Percentiles rank a stretch among this genome's conserved stretches.
These are phyloP conservation scores for Pestalotiopsis sp. DNA, from an alignment of 2,329 filamentous ascomycete genomes.

Conservation along the genomic window DNA sequence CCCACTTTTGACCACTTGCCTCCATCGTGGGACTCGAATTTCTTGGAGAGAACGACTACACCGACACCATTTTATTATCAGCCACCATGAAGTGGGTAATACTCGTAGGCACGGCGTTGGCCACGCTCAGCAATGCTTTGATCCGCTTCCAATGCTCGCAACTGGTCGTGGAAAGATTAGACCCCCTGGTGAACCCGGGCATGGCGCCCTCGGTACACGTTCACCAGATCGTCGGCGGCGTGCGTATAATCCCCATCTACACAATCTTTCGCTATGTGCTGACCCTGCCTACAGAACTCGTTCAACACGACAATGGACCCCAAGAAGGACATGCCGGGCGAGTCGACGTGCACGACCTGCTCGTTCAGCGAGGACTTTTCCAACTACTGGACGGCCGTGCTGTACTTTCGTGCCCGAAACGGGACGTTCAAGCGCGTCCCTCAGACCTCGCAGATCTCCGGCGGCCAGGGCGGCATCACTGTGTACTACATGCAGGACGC, in stretches of 20 bases:
- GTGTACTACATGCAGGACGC: constrained; percentile 30
- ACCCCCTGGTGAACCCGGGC: constrained; percentile 3
- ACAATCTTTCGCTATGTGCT: constrained; percentile 20
- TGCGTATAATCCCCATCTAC: background rate
- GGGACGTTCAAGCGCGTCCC: constrained; percentile 30
- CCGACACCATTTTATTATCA: background rate
- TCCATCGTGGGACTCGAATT: no score
- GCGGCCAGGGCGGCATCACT: constrained; percentile 28
- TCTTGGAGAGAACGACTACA: background rate
- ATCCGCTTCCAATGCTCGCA: constrained; percentile 9
- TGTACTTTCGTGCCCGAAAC: constrained; percentile 27
- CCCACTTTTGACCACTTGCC: background rate
- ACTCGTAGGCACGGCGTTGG: background rate
- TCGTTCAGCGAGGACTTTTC: constrained; percentile 29
- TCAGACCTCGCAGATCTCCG: constrained; percentile 26
- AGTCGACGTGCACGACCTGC: constrained; percentile 29
- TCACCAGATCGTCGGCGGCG: constrained; percentile 7
- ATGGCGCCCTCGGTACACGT: background rate
- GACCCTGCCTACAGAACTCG: constrained; percentile 28
- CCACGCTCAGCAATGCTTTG: background rate
- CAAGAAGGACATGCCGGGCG: constrained; percentile 20
- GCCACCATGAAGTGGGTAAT: background rate
- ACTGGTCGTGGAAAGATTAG: constrained; percentile 2
- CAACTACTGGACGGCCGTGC: constrained; percentile 29
- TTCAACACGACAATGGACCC: constrained; percentile 31